These are phyloP conservation scores for Salix arbutifolia DNA, from an alignment of 345 rosid species.

Conservation along the genomic window DNA sequence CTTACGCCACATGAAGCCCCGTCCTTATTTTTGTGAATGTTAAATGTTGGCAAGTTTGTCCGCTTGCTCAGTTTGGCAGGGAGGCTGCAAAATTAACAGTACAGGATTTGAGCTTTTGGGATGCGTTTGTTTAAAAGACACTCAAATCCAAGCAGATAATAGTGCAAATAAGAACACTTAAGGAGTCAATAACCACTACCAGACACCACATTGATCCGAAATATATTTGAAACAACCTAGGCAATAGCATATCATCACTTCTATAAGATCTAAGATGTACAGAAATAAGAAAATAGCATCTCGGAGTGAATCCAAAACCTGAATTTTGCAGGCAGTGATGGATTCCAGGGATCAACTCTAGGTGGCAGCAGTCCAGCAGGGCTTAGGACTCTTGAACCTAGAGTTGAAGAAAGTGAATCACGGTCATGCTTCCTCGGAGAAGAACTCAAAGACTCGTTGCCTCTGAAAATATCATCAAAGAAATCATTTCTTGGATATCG, in stretches of 20 bases:
- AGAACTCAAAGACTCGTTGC: conserved; percentile 40
- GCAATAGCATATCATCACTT: background rate
- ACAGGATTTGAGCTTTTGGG: conserved; percentile 1
- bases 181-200: background rate
- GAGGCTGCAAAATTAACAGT: conserved; percentile 42
- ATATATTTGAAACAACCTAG: background rate
- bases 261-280: background rate
- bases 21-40: conserved; percentile 42
- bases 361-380: conserved; percentile 51
- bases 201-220: background rate
- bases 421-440: conserved; percentile 43
- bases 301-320: conserved; percentile 40
- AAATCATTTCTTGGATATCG: conserved; percentile 43
- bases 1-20: conserved; percentile 22
- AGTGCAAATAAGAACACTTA: background rate
- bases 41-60: conserved; percentile 55
- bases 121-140: background rate
- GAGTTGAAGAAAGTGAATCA: conserved; percentile 42
- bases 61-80: conserved; percentile 48
- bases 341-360: conserved; percentile 41
- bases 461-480: conserved; percentile 70
- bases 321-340: conserved; percentile 53
- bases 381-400: conserved; percentile 57
- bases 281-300: background rate
- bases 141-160: background rate